A percentile compares a stretch with the other conserved stretches of the same genome.
Conservation (phyloP, 2,329 filamentous ascomycete genomes). For the Plenodomus lindquistii region DNA sequence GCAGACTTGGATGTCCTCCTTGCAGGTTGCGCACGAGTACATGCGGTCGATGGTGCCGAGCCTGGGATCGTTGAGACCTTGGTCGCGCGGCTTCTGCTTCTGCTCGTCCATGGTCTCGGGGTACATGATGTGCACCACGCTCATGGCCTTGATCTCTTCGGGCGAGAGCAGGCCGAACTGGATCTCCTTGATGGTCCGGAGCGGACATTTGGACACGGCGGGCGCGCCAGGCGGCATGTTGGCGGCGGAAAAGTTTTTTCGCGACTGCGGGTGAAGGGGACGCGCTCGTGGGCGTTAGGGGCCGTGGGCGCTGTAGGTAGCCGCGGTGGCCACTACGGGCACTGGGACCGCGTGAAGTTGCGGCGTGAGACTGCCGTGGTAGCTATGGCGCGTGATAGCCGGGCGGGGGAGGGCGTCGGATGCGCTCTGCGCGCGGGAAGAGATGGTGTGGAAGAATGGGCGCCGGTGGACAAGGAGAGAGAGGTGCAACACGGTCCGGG, state of each 20-base stretch:
- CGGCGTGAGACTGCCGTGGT: slow-evolving; percentile 21
- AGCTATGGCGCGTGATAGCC: slow-evolving; percentile 16
- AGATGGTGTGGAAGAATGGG: slow-evolving; percentile 34
- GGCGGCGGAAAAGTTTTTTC: slow-evolving; percentile 19
- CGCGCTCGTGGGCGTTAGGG: slow-evolving; percentile 20
- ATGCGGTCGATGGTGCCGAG: slow-evolving; percentile 95
- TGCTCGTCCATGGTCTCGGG: slow-evolving; percentile 99
- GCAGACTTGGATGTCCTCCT: slow-evolving; percentile 93
- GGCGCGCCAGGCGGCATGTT: slow-evolving; percentile 86
- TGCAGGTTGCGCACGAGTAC: slow-evolving; percentile 94
- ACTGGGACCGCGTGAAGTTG: slow-evolving; percentile 25
- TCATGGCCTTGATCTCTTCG: slow-evolving; percentile 99
- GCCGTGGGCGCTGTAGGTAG: slow-evolving; percentile 19
- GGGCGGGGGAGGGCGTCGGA: slow-evolving; percentile 17
- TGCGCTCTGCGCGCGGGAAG: slow-evolving; percentile 41
- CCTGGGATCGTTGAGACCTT: slow-evolving; percentile 92
- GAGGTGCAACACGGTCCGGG: slow-evolving; percentile 31
- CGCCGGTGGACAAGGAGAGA: slow-evolving; percentile 33
- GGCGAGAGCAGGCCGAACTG: slow-evolving; percentile 98
- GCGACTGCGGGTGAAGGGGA: slow-evolving; percentile 7
- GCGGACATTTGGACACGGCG: slow-evolving; percentile 68
- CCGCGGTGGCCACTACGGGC: slow-evolving; percentile 36
- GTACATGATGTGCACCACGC: slow-evolving; percentile 92
- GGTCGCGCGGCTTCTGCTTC: slow-evolving; percentile 84
- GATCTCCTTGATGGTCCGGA: slow-evolving; percentile 98